Percentiles rank a stretch among this genome's conserved stretches.
These are phyloP conservation scores for Neonectria ditissima DNA, from an alignment of 2,329 filamentous ascomycete genomes.

Conservation along the genomic window DNA sequence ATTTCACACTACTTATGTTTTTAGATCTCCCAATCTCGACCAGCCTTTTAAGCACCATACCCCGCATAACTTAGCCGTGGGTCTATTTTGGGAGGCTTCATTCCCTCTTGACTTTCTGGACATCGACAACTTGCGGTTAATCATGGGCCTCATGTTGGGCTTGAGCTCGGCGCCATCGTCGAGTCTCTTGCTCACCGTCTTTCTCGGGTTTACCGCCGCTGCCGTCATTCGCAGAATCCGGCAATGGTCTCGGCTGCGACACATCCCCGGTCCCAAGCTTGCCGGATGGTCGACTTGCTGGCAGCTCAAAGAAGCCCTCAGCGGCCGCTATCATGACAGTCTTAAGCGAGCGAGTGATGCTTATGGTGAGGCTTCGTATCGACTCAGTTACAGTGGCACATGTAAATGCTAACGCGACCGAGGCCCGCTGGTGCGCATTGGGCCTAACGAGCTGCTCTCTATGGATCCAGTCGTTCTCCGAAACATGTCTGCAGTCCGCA, in stretches of 20 bases:
- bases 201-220: not conserved
- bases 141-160: constrained; percentile 30
- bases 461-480: constrained; percentile 54
- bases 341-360: constrained; percentile 41
- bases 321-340: constrained; percentile 45
- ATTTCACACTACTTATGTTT: no score
- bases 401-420: not conserved
- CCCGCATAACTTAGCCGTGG: constrained; percentile 5
- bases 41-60: no score
- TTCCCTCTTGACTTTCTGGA: not conserved
- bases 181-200: constrained; percentile 8
- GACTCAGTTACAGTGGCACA: not conserved
- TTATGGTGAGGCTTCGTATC: constrained; percentile 33
- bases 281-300: constrained; percentile 47
- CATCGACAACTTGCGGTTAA: not conserved
- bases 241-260: constrained; percentile 44
- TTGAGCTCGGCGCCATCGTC: constrained; percentile 5
- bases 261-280: constrained; percentile 44
- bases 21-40: no score
- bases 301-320: constrained; percentile 44
- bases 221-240: constrained; percentile 23
- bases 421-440: constrained; percentile 56
- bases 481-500: constrained; percentile 52
- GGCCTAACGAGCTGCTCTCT: constrained; percentile 56
- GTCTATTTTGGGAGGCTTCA: not conserved